These are phyloP conservation scores for Sporisorium scitamineum DNA, from an alignment of 1,284 basidiomycete species.

Conservation along the genomic window DNA sequence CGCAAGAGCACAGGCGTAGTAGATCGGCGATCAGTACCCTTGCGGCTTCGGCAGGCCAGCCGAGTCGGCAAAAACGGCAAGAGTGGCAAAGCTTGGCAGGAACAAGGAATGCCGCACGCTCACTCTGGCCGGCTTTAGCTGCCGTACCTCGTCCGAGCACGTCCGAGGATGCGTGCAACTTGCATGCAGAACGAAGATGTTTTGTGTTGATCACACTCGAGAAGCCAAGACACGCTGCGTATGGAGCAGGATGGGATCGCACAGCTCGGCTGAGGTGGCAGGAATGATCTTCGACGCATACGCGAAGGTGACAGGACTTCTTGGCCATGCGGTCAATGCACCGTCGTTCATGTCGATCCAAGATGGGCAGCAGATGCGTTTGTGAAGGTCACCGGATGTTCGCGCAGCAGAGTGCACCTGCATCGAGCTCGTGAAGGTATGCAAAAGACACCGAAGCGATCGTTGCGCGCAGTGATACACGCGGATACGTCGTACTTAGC, in stretches of 20 bases:
- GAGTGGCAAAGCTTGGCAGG: conserved; percentile 1
- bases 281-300: conserved; percentile 16
- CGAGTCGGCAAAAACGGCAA: conserved; percentile 2
- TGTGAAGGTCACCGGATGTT: too few species aligned
- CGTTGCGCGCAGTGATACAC: background rate
- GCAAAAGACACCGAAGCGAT: background rate
- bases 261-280: conserved; percentile 12
- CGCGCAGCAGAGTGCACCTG: too few species aligned
- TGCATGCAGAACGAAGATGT: background rate
- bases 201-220: background rate
- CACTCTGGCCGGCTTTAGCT: too few species aligned
- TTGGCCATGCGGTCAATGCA: conserved; percentile 10
- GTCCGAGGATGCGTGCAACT: background rate
- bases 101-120: background rate
- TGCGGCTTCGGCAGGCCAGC: background rate
- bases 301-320: background rate
- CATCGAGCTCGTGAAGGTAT: too few species aligned
- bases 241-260: background rate
- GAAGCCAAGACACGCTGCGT: background rate
- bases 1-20: too few species aligned
- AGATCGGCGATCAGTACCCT: conserved; percentile 2
- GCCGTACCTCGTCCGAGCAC: background rate
- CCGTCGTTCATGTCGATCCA: background rate
- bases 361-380: too few species aligned
- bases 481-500: too few species aligned